These are phyloP conservation scores for Staphylotrichum tortipilum DNA, from an alignment of 495 filamentous ascomycete genomes.

Conservation along the genomic window DNA sequence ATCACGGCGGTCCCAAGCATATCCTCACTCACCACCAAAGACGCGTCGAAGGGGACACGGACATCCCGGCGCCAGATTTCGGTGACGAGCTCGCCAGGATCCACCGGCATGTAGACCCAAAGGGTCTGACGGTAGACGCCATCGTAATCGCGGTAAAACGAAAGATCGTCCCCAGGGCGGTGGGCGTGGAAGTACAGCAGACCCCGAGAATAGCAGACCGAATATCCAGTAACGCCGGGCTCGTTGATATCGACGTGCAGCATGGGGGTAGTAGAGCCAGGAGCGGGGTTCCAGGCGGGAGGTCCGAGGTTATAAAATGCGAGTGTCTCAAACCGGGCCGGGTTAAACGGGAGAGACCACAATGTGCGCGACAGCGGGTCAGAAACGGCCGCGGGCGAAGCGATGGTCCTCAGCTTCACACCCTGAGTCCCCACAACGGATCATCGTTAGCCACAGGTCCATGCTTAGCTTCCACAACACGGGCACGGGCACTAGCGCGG, in stretches of 20 bases:
- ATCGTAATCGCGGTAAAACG: conserved; percentile 1
- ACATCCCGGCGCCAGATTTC: not conserved
- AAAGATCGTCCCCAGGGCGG: not conserved
- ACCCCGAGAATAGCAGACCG: not conserved
- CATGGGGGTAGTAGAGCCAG: not conserved
- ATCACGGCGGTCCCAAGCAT: not conserved
- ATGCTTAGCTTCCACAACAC: too few relatives aligned
- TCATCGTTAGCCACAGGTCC: too few relatives aligned
- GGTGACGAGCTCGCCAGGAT: not conserved
- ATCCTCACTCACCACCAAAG: not conserved
- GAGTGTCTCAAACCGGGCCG: not conserved
- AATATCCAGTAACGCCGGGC: not conserved
- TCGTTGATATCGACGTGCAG: not conserved
- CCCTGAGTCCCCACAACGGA: too few relatives aligned
- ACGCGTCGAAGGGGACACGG: too few relatives aligned
- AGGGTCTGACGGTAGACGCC: not conserved
- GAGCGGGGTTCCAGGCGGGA: not conserved
- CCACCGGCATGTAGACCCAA: conserved; percentile 1
- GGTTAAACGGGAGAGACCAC: not conserved
- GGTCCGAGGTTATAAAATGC: not conserved
- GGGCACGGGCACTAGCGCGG: too few relatives aligned
- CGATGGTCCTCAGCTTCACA: not conserved
- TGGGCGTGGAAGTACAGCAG: not conserved
- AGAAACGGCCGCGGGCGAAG: not conserved
- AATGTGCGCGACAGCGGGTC: not conserved